Percentiles rank a stretch among this genome's conserved stretches.
Conservation (phyloP, 306 rosid genomes). For the Neltuma alba region DNA sequence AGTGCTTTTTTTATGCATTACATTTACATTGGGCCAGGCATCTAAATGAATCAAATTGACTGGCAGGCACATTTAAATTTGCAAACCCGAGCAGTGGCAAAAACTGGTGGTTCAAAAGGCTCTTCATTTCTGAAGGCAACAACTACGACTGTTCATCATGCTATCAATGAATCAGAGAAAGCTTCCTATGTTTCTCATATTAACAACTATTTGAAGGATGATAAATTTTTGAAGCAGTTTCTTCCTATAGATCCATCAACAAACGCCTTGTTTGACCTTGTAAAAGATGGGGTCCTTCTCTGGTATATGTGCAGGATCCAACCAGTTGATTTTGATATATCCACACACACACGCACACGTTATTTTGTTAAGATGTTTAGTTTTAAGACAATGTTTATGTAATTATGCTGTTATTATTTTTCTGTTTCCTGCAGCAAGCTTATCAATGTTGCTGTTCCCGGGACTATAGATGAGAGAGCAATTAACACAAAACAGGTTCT, state of each 20-base stretch:
- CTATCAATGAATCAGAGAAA: constrained; percentile 92
- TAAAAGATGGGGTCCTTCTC: constrained; percentile 91
- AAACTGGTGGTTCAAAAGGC: constrained; percentile 68
- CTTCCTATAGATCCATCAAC: constrained; percentile 87
- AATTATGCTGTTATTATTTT: constrained; percentile 35
- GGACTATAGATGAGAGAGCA: constrained; percentile 99
- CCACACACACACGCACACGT: background rate
- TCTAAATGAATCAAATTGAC: constrained; percentile 36
- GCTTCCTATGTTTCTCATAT: constrained; percentile 94
- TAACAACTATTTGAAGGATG: constrained; percentile 82
- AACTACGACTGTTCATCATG: constrained; percentile 84
- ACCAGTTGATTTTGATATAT: constrained; percentile 23
- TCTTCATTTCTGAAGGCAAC: constrained; percentile 93
- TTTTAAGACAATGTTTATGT: constrained; percentile 21
- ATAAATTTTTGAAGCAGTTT: constrained; percentile 74
- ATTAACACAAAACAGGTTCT: constrained; percentile 86
- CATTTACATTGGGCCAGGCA: constrained; percentile 25
- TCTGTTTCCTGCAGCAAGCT: constrained; percentile 76
- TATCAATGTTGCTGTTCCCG: constrained; percentile 95
- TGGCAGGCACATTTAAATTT: constrained; percentile 78
- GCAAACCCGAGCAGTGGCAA: constrained; percentile 59
- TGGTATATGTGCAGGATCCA: constrained; percentile 61
- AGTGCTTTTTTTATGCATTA: constrained; percentile 10
- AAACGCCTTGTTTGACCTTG: constrained; percentile 87
- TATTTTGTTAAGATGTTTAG: constrained; percentile 1